A percentile compares a stretch with the other conserved stretches of the same genome.
Conservation (phyloP, 306 rosid genomes). For the Myrica gale region DNA sequence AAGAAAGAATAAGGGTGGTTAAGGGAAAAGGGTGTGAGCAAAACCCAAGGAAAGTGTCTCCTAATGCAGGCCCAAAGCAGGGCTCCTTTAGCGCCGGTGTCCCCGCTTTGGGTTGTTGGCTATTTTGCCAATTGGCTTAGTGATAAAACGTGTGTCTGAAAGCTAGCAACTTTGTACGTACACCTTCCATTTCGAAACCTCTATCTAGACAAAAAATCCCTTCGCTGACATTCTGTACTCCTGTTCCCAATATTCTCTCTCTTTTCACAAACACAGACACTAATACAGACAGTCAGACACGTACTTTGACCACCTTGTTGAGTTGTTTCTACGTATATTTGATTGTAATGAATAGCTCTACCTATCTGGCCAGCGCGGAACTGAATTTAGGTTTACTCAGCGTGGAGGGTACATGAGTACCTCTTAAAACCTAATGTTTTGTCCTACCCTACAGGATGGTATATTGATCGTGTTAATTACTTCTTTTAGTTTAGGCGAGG, state of each 20-base stretch:
- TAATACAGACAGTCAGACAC: too few species aligned
- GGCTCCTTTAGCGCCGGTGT: slow-evolving; percentile 96
- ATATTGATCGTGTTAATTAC: too few species aligned
- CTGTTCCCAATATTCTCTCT: slow-evolving; percentile 52
- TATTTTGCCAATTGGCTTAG: slow-evolving; percentile 26
- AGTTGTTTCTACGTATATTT: too few species aligned
- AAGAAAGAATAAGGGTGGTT: slow-evolving; percentile 2
- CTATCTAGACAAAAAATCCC: slow-evolving; percentile 49
- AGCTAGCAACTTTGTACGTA: slow-evolving; percentile 41
- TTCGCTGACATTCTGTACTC: slow-evolving; percentile 73
- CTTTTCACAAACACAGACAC: slow-evolving; percentile 16
- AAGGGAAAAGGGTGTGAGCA: slow-evolving; percentile 38
- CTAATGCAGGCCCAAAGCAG: slow-evolving; percentile 76
- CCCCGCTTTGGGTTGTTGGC: slow-evolving; percentile 57
- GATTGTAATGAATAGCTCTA: neutral
- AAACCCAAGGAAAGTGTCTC: slow-evolving; percentile 84
- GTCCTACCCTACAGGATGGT: too few species aligned
- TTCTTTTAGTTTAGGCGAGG: too few species aligned
- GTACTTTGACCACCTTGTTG: too few species aligned
- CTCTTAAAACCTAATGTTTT: too few species aligned
- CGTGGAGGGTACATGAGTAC: too few species aligned
- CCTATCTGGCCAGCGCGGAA: too few species aligned
- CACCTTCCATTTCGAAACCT: slow-evolving; percentile 35
- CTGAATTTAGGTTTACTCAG: too few species aligned
- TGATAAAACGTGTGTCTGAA: slow-evolving; percentile 28